Evolutionary conservation across 192 early-diverging fungal species (phyloP).

Genomic region (Jimgerdemannia flammicorona): DNA sequence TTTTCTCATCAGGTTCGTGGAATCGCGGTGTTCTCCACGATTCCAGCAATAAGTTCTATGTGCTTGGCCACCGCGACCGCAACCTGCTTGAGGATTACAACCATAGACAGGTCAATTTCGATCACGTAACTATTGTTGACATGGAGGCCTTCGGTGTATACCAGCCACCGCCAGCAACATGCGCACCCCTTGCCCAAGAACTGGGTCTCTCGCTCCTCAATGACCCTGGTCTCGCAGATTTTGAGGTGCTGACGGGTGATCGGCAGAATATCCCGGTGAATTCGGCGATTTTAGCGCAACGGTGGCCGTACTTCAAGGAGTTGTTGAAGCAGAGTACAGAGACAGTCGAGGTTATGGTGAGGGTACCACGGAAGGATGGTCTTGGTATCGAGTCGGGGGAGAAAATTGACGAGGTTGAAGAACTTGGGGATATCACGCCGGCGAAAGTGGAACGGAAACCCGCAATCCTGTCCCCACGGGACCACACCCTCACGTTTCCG

Average conservation of each 20-base stretch:
- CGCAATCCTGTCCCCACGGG: not conserved
- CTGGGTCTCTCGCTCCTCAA: conserved; percentile 55
- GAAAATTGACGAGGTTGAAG: not conserved
- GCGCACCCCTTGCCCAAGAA: conserved; percentile 54
- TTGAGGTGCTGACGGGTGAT: conserved; percentile 53
- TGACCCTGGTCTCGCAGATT: conserved; percentile 52
- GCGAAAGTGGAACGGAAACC: not conserved
- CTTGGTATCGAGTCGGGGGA: not conserved
- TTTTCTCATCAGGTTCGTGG: conserved; percentile 72
- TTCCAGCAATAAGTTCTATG: conserved; percentile 57
- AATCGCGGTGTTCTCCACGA: conserved; percentile 69
- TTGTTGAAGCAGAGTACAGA: conserved; percentile 25
- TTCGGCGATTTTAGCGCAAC: conserved; percentile 42
- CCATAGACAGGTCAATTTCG: conserved; percentile 75
- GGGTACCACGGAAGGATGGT: not conserved
- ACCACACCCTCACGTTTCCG: conserved; percentile 12
- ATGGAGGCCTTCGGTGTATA: conserved; percentile 72
- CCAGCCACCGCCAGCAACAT: conserved; percentile 48
- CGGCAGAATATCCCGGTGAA: conserved; percentile 51
- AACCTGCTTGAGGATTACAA: conserved; percentile 73
- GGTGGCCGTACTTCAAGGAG: conserved; percentile 56
- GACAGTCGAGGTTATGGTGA: not conserved
- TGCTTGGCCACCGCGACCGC: conserved; percentile 69
- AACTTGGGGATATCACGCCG: not conserved
- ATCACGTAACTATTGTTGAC: conserved; percentile 67